Percentiles rank a stretch among this genome's conserved stretches.
Evolutionary conservation across 805 yeast species (phyloP).

Genomic region (Teunomyces panamensis): DNA sequence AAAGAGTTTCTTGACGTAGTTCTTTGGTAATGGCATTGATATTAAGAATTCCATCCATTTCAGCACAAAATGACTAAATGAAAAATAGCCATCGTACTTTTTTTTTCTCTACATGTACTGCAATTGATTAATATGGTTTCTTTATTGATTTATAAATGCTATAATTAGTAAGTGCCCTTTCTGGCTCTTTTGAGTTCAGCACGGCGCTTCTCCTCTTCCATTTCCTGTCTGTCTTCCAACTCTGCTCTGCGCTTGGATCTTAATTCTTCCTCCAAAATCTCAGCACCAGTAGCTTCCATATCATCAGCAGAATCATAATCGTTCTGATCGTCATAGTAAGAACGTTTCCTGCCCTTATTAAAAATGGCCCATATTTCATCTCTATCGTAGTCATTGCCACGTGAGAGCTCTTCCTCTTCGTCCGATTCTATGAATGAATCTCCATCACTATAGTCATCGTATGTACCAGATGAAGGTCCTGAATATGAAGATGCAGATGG

Average conservation of each 20-base stretch:
- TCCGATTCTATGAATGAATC: constrained; percentile 57
- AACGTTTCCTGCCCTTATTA: constrained; percentile 58
- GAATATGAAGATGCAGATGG: background rate
- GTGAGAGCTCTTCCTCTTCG: constrained; percentile 23
- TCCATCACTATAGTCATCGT: constrained; percentile 17
- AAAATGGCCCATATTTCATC: constrained; percentile 91
- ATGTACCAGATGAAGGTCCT: constrained; percentile 2
- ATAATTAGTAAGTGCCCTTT: background rate
- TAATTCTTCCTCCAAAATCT: constrained; percentile 79
- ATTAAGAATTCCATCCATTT: constrained; percentile 1
- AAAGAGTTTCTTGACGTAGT: constrained; percentile 48
- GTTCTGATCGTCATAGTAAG: constrained; percentile 40
- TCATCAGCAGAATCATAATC: constrained; percentile 57
- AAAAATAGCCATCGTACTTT: background rate
- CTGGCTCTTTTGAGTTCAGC: constrained; percentile 22
- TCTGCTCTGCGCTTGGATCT: constrained; percentile 65
- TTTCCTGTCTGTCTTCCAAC: constrained; percentile 73
- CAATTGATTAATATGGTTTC: background rate
- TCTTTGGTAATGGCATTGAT: constrained; percentile 27
- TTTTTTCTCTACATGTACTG: background rate
- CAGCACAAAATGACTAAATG: background rate
- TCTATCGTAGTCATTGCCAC: constrained; percentile 57
- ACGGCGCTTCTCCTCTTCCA: constrained; percentile 50
- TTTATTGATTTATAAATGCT: background rate
- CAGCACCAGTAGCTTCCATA: constrained; percentile 95